Evolutionary conservation across 1,139 yeast species (phyloP), one percentile per base, ranked within the genome.

Genomic region (Yamadazyma oceani): DNA sequence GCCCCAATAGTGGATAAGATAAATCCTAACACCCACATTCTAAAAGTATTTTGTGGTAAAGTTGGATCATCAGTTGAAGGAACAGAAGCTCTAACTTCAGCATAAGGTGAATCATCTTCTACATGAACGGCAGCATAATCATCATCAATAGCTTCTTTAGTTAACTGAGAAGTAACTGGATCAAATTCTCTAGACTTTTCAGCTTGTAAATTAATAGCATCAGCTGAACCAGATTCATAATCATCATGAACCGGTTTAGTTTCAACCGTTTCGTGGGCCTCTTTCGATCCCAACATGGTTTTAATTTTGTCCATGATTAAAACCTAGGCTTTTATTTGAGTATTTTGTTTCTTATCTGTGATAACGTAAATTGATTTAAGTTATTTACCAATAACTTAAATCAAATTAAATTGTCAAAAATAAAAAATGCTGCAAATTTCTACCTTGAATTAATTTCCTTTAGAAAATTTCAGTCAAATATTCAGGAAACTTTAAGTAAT

Each of bases 11-110:
- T 76, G 14, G 80, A 68, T 63, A 80, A 71, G 23, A 79, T 51
- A 37, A 75, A 57, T 23, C 77, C 76, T 34, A 78, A 54, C 10
- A 68, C 59, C 86, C 86, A 81, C 70, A 76, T 75, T 55, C 88
- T 69, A 35, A 80, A 50, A 17, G 87, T 81, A 50, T 75, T 77
- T 51, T 79, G 85, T 1, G 80, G 82, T 24, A 78, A 49, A 1
- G 63, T 43, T 2, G 71, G 66, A 53, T 80, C 82, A 53, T 81
- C 87, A 17, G 67, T 61, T 26, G 80, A 72, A 2, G 85, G 84
- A 27, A 82, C 85, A 4, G 85, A 73, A 5, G 85, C 85, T 52
- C 31, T 26, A 21, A 33, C 28, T 26, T 33, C 31, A 3, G 31
- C 14, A 14, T 40, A 40, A 7, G 85, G 82, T 15, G 83, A 78